Evolutionary conservation across 176 grass and related monocot genomes (phyloP).

Genomic region (Puya raimondii): DNA sequence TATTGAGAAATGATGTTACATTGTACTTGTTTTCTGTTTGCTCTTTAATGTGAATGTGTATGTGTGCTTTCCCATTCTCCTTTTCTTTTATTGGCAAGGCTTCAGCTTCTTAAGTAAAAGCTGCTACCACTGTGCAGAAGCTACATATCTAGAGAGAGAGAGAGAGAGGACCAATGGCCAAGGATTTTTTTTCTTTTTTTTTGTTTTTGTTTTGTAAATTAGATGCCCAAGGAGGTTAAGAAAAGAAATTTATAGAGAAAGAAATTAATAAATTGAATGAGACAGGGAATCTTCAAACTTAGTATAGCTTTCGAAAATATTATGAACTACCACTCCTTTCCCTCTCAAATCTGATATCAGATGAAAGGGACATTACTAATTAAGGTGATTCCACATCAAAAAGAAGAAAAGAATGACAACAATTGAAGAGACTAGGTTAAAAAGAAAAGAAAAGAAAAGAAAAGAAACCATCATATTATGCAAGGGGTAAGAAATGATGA

Average conservation of each 20-base stretch:
- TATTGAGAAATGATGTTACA: constrained; percentile 63
- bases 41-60: neutral
- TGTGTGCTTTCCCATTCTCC: neutral
- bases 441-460: too few relatives aligned
- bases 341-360: too few relatives aligned
- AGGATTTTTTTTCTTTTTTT: neutral
- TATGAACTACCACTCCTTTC: too few relatives aligned
- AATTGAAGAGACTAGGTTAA: too few relatives aligned
- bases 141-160: neutral
- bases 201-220: neutral
- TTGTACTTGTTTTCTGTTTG: constrained; percentile 42
- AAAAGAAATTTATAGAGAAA: neutral
- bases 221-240: constrained; percentile 2
- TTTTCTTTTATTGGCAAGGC: constrained; percentile 25
- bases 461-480: too few relatives aligned
- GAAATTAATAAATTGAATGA: too few relatives aligned
- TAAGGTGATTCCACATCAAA: too few relatives aligned
- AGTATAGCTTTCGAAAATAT: too few relatives aligned
- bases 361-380: too few relatives aligned
- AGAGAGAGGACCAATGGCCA: neutral
- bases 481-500: too few relatives aligned
- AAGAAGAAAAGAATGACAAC: too few relatives aligned
- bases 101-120: constrained; percentile 10
- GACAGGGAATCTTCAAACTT: too few relatives aligned
- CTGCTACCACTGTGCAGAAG: neutral